These are phyloP conservation scores for Phytopythium mirpurense DNA, from an alignment of 352 stramenopile species.

Conservation along the genomic window DNA sequence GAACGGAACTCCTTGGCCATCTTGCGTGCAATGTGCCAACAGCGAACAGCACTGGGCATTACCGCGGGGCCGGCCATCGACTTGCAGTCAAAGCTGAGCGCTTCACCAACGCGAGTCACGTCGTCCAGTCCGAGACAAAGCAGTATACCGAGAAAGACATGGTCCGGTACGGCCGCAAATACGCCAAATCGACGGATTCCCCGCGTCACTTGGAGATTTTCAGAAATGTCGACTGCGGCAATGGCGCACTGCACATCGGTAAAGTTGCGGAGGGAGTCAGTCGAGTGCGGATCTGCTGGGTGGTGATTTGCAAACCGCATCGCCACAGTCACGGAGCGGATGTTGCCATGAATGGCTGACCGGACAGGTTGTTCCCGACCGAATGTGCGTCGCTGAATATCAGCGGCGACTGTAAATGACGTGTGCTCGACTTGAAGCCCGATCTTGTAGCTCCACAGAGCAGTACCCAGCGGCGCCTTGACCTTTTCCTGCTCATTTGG, in stretches of 20 bases:
- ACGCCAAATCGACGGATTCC: constrained; percentile 23
- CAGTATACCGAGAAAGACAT: constrained; percentile 37
- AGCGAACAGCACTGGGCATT: constrained; percentile 34
- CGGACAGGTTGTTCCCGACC: not conserved
- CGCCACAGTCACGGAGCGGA: not conserved
- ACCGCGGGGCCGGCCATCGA: not conserved
- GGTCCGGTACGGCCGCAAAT: constrained; percentile 32
- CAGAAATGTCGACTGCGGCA: constrained; percentile 22
- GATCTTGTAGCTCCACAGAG: constrained; percentile 5
- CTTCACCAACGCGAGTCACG: constrained; percentile 21
- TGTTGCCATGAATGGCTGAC: not conserved
- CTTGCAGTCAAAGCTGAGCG: constrained; percentile 9
- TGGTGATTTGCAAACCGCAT: constrained; percentile 31
- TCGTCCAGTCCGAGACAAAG: constrained; percentile 41
- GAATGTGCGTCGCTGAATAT: not conserved
- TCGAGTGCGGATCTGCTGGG: constrained; percentile 16
- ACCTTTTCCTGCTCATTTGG: too few relatives aligned
- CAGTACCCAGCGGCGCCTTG: not conserved
- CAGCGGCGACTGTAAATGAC: not conserved
- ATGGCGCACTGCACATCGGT: constrained; percentile 39
- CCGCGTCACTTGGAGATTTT: constrained; percentile 20
- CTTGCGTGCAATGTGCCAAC: constrained; percentile 46
- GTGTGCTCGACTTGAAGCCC: not conserved
- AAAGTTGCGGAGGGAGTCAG: constrained; percentile 11
- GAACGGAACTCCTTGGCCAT: constrained; percentile 39